These are phyloP conservation scores for Wickerhamiella azyma DNA, from an alignment of 805 yeast genomes.

Conservation along the genomic window DNA sequence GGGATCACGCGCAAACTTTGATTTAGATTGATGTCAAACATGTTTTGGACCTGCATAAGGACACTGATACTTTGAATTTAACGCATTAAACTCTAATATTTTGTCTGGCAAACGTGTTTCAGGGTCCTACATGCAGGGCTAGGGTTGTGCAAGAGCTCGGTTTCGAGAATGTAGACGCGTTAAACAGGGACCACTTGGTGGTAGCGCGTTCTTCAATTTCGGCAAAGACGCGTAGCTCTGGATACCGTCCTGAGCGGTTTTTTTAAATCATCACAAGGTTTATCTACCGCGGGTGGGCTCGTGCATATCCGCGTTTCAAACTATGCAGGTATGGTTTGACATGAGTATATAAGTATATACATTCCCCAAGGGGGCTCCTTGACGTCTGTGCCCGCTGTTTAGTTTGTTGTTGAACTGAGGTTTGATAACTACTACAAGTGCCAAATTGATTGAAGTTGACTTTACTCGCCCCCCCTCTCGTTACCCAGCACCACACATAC, in stretches of 20 bases:
- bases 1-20: too few species aligned
- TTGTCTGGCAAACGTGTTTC: background rate
- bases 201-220: too few species aligned
- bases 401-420: background rate
- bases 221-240: too few species aligned
- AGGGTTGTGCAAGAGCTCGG: background rate
- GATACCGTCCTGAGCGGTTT: too few species aligned
- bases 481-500: background rate
- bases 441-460: constrained; percentile 1
- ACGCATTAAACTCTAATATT: background rate
- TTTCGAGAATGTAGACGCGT: background rate
- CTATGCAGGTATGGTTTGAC: background rate
- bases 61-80: background rate
- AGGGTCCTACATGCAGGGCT: background rate
- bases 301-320: background rate
- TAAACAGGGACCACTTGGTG: background rate
- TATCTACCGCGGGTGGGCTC: background rate
- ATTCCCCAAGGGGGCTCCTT: background rate
- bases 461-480: constrained; percentile 1
- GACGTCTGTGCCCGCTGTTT: background rate
- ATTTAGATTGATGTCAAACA: too few species aligned
- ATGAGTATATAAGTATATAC: background rate
- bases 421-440: background rate
- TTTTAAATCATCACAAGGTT: background rate
- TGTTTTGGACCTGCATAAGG: background rate